Base-by-base conservation (phyloP, 176 grass and related monocot genomes). In the Oryza nivara region DNA sequence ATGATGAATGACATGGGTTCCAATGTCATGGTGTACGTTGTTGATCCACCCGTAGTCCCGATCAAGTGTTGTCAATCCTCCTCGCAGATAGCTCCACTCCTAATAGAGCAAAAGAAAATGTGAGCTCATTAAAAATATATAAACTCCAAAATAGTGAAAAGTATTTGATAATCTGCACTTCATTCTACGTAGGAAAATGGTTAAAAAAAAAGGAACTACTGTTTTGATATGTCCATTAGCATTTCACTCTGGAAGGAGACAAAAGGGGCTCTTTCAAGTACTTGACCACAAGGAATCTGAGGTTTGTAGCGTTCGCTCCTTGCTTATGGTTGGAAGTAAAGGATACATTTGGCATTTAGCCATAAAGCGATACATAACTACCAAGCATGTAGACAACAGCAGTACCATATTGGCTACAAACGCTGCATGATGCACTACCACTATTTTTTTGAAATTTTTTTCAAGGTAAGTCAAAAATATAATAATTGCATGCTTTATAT, bases 61-160 rank as follows among this genome's bases (percentile, higher is more conserved):
- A 84, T 97, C 95, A 17, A 97, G 86, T 19, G 95, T 97, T 25
- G 95, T 97, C 83, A 97, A 47, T 75, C 95, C 95, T 80, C 95
- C 95, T 20, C 95, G 92, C 20, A 97, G 86, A 82, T 97, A 97
- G 80, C 92, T 97, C 95, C 95, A 97, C 73, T 90, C 95, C 95
- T 97, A 48, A n/a, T 65, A 79, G 80, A 76, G 40, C 0, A 56
- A 80, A 54, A 73, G 22, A 74, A 35, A 86, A 78, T 87, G 36
- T 23, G 14, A 70, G 26, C 1, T 82, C 36, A 80, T 83, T 84
- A 86, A 72, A 58, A 7, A 67, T 67, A 43, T 28, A 11, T 38
- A 90, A 78, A 10, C 20, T 63, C 20, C 7, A 65, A 17, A 52
- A 8, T 66, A 68, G n/a, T 51, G 20, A 67, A 81, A 76, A 36